These are phyloP conservation scores for Wickerhamomyces bovis DNA, from an alignment of 805 yeast genomes.

Conservation along the genomic window DNA sequence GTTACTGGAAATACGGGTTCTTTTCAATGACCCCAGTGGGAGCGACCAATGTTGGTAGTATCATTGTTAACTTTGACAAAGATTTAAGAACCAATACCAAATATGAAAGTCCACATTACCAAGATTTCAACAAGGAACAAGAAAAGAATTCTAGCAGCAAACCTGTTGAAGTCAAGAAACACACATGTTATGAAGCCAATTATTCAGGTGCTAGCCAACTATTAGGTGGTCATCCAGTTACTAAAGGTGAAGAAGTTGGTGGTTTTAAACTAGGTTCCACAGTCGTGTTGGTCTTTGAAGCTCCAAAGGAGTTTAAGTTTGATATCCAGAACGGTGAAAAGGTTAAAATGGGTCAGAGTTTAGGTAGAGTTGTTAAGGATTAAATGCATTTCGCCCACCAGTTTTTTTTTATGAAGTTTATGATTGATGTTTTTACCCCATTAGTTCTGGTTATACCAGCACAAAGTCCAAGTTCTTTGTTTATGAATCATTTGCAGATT, in stretches of 20 bases:
- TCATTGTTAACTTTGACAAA: slow-evolving; percentile 85
- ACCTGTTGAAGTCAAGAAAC: slow-evolving; percentile 46
- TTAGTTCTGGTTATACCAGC: neutral
- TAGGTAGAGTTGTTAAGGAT: slow-evolving; percentile 42
- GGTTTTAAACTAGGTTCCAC: slow-evolving; percentile 96
- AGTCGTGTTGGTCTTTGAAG: slow-evolving; percentile 95
- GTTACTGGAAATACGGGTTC: slow-evolving; percentile 95
- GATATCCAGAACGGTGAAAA: slow-evolving; percentile 63
- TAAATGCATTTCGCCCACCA: neutral
- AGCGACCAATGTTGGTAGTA: slow-evolving; percentile 97
- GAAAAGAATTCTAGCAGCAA: slow-evolving; percentile 2
- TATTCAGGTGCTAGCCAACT: slow-evolving; percentile 71
- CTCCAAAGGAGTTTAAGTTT: slow-evolving; percentile 76
- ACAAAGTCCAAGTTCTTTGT: neutral
- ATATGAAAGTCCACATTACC: slow-evolving; percentile 39
- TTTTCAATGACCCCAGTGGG: slow-evolving; percentile 99
- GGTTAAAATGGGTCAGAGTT: slow-evolving; percentile 77
- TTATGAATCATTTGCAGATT: neutral
- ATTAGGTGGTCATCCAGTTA: slow-evolving; percentile 81
- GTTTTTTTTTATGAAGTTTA: neutral
- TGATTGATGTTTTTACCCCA: neutral
- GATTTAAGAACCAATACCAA: slow-evolving; percentile 79
- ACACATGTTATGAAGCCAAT: slow-evolving; percentile 91
- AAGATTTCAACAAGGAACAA: slow-evolving; percentile 14
- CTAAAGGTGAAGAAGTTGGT: slow-evolving; percentile 93